Percentiles rank a stretch among this genome's conserved stretches.
These are phyloP conservation scores for Rhodamnia argentea DNA, from an alignment of 345 rosid genomes.

Conservation along the genomic window DNA sequence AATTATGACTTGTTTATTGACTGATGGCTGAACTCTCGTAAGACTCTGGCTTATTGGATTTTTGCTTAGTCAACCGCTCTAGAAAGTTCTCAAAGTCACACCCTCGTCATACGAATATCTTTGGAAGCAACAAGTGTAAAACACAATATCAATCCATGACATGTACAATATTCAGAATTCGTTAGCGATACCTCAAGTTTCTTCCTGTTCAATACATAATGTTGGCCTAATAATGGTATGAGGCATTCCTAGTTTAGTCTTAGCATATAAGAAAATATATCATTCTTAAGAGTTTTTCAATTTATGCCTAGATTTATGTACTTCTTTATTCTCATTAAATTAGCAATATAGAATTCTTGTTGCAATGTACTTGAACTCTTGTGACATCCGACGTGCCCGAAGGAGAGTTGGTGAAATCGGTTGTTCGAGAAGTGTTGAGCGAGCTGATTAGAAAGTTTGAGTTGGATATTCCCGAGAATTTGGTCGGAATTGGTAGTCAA, in stretches of 20 bases:
- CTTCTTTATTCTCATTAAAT: too few species aligned
- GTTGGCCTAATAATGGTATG: not conserved
- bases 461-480: too few species aligned
- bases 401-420: too few species aligned
- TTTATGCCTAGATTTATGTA: not conserved
- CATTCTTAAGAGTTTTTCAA: too few species aligned
- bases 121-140: not conserved
- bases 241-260: not conserved
- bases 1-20: accelerated
- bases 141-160: too few species aligned
- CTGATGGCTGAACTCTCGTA: not conserved
- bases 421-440: too few species aligned
- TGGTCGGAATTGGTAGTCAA: too few species aligned
- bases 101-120: too few species aligned
- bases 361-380: too few species aligned
- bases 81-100: not conserved
- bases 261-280: not conserved
- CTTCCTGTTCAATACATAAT: not conserved
- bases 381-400: too few species aligned
- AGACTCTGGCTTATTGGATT: accelerated
- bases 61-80: not conserved
- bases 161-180: not conserved
- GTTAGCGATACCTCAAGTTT: not conserved
- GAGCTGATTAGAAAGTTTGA: too few species aligned
- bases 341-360: not conserved